These are phyloP conservation scores for Ophiostoma ips DNA, from an alignment of 2,329 filamentous ascomycete genomes.

Conservation along the genomic window DNA sequence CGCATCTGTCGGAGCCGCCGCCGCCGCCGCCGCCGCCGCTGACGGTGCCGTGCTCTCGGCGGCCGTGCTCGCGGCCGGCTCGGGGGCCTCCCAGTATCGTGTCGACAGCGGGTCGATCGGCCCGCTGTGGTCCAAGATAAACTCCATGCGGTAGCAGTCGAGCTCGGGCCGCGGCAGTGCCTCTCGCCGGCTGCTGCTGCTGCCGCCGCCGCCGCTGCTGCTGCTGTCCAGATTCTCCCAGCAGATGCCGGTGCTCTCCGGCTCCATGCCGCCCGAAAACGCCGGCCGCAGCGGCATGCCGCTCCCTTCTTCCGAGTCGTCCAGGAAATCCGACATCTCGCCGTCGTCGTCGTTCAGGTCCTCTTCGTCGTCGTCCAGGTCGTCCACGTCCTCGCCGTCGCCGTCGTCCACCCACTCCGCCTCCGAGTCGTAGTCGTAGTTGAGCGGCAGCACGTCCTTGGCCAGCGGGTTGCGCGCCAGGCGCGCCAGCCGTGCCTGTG, in stretches of 20 bases:
- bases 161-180: constrained; percentile 23
- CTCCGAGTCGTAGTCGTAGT: constrained; percentile 80
- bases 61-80: not conserved
- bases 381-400: constrained; percentile 54
- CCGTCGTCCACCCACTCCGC: constrained; percentile 72
- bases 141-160: constrained; percentile 56
- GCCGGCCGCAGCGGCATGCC: constrained; percentile 37
- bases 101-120: constrained; percentile 75
- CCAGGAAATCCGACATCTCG: constrained; percentile 81
- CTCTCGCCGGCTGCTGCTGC: constrained; percentile 17
- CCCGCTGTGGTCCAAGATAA: constrained; percentile 44
- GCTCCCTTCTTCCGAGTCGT: constrained; percentile 68
- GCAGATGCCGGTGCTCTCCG: constrained; percentile 65
- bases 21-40: not conserved
- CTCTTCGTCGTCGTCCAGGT: constrained; percentile 58
- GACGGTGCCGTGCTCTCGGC: not conserved
- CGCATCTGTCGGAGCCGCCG: constrained; percentile 12
- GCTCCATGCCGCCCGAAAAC: constrained; percentile 58
- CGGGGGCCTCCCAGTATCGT: constrained; percentile 54
- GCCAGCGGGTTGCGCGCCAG: constrained; percentile 41
- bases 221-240: constrained; percentile 51
- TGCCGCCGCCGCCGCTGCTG: constrained; percentile 32
- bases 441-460: constrained; percentile 42
- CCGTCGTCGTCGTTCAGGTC: constrained; percentile 53
- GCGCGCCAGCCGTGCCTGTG: constrained; percentile 32